Conservation (phyloP, 2,329 filamentous ascomycete genomes). For the Arthrobotrys iridis region DNA sequence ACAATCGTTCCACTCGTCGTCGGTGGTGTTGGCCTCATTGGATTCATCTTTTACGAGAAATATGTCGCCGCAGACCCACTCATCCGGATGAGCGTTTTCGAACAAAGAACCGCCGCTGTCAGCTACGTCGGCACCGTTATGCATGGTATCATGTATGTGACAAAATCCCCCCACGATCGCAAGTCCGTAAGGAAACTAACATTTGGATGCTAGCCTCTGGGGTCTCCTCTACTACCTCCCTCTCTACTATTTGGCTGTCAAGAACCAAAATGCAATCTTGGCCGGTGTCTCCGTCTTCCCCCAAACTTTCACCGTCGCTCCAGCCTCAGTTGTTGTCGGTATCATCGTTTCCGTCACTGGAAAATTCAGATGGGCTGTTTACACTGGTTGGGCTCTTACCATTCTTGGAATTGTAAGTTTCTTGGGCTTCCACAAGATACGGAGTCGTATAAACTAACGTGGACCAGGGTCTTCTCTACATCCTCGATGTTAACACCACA, state of each 20-base stretch:
- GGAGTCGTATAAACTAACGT: slow-evolving; percentile 1
- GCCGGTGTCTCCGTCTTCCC: slow-evolving; percentile 70
- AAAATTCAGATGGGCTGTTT: slow-evolving; percentile 70
- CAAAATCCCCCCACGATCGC: not conserved
- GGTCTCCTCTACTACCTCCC: slow-evolving; percentile 69
- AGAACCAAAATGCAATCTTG: slow-evolving; percentile 67
- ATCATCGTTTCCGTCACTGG: slow-evolving; percentile 68
- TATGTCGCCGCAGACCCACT: slow-evolving; percentile 66
- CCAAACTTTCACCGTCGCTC: slow-evolving; percentile 72
- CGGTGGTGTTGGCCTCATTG: slow-evolving; percentile 66
- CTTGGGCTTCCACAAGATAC: not conserved
- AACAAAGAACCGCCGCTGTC: slow-evolving; percentile 65
- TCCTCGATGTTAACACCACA: slow-evolving; percentile 66
- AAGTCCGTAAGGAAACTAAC: slow-evolving; percentile 24
- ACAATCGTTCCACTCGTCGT: slow-evolving; percentile 72
- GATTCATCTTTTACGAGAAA: slow-evolving; percentile 69
- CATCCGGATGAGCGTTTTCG: slow-evolving; percentile 64
- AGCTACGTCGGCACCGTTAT: slow-evolving; percentile 68
- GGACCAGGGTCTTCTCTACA: slow-evolving; percentile 65
- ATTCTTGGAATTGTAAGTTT: slow-evolving; percentile 65
- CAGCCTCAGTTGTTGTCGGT: slow-evolving; percentile 69
- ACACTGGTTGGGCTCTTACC: slow-evolving; percentile 71
- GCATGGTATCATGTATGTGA: slow-evolving; percentile 66
- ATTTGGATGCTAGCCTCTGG: slow-evolving; percentile 62
- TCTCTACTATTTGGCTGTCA: slow-evolving; percentile 67